Evolutionary conservation across 345 rosid genomes (phyloP).

Genomic region (Gossypium ekmanianum): DNA sequence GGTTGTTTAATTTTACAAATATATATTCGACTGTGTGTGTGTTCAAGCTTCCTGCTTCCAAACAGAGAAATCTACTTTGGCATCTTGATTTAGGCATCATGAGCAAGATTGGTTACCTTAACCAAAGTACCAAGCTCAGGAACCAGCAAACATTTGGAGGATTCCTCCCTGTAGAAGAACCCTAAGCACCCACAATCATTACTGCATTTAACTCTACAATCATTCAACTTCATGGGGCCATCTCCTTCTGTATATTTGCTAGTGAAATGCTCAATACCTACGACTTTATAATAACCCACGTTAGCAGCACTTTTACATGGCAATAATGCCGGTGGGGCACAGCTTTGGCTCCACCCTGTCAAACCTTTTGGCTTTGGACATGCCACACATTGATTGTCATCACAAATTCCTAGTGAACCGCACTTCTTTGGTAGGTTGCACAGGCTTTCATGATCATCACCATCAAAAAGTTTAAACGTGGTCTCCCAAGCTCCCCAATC

Average conservation of each 20-base stretch:
- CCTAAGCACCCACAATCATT: constrained; percentile 35
- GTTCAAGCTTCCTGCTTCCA: neutral
- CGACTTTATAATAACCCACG: constrained; percentile 13
- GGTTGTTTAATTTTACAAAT: too few species aligned
- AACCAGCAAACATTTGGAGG: constrained; percentile 24
- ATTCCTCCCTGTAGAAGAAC: constrained; percentile 23
- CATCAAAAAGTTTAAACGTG: neutral
- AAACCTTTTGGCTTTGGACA: constrained; percentile 8
- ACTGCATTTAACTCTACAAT: constrained; percentile 33
- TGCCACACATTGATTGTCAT: neutral
- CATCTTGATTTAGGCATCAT: constrained; percentile 8
- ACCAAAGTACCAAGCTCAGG: constrained; percentile 12
- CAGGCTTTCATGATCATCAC: neutral
- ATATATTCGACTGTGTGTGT: too few species aligned
- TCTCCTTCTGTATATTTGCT: constrained; percentile 15
- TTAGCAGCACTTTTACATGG: constrained; percentile 2
- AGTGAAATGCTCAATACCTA: neutral
- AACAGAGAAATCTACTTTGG: constrained; percentile 1
- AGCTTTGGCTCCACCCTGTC: neutral
- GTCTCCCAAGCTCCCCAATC: neutral
- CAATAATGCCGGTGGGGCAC: neutral
- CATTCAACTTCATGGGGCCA: constrained; percentile 20
- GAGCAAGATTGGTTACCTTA: neutral
- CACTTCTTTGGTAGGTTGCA: neutral
- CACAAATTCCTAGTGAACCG: constrained; percentile 1